A percentile compares a stretch with the other conserved stretches of the same genome.
Conservation (phyloP, 2,329 filamentous ascomycete species). For the Stachybotrys chlorohalonatus region DNA sequence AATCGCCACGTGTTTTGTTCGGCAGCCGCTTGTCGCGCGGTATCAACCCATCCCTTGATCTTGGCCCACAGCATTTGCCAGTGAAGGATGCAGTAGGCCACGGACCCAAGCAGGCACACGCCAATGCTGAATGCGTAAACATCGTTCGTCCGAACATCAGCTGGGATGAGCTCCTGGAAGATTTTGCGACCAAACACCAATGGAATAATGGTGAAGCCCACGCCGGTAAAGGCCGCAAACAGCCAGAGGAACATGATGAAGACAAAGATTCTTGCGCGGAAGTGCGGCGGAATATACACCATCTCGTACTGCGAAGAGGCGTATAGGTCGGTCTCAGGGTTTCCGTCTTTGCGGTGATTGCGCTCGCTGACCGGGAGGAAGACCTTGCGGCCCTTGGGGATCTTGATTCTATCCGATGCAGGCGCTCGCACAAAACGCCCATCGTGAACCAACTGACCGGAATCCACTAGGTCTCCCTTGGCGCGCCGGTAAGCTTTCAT, state of each 20-base stretch:
- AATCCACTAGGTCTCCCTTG: slow-evolving; percentile 36
- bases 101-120: slow-evolving; percentile 66
- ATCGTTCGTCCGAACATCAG: slow-evolving; percentile 73
- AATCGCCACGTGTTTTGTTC: slow-evolving; percentile 12
- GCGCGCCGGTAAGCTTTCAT: slow-evolving; percentile 24
- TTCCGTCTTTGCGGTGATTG: slow-evolving; percentile 53
- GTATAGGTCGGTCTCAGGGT: slow-evolving; percentile 39
- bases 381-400: slow-evolving; percentile 73
- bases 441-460: slow-evolving; percentile 52
- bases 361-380: slow-evolving; percentile 67
- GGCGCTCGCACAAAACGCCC: slow-evolving; percentile 87
- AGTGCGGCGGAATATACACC: slow-evolving; percentile 78
- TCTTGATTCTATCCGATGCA: slow-evolving; percentile 88
- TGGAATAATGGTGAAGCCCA: slow-evolving; percentile 77
- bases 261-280: slow-evolving; percentile 67
- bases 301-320: slow-evolving; percentile 55
- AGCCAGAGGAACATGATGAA: slow-evolving; percentile 91
- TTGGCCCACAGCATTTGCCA: slow-evolving; percentile 27
- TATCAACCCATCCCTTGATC: slow-evolving; percentile 18
- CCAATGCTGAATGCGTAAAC: slow-evolving; percentile 94
- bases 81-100: slow-evolving; percentile 53
- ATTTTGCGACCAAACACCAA: slow-evolving; percentile 75
- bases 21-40: slow-evolving; percentile 11
- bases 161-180: slow-evolving; percentile 64
- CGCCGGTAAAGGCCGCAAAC: slow-evolving; percentile 81